These are phyloP conservation scores for Entophlyctis helioformis DNA, from an alignment of 192 early-diverging fungal species.

Conservation along the genomic window DNA sequence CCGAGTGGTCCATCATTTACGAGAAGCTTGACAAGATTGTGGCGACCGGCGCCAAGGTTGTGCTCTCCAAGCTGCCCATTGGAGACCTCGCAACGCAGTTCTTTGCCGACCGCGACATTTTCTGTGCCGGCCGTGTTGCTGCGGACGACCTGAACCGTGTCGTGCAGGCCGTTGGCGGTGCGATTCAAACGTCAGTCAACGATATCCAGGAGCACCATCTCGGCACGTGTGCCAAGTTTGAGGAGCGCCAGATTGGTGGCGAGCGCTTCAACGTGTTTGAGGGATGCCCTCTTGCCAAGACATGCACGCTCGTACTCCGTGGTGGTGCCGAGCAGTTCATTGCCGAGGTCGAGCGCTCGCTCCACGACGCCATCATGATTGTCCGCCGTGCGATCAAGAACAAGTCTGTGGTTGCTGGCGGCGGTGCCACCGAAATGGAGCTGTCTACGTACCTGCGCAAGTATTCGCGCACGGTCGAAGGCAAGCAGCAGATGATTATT, in stretches of 20 bases:
- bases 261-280: constrained; percentile 95
- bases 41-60: constrained; percentile 90
- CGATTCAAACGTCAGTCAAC: constrained; percentile 82
- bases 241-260: constrained; percentile 93
- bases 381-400: constrained; percentile 94
- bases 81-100: constrained; percentile 99
- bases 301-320: constrained; percentile 89
- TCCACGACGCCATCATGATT: constrained; percentile 99
- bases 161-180: constrained; percentile 88
- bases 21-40: constrained; percentile 95
- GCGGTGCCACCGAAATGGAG: constrained; percentile 98
- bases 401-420: constrained; percentile 92
- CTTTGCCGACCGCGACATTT: constrained; percentile 98
- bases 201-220: constrained; percentile 72
- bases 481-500: constrained; percentile 97
- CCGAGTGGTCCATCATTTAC: constrained; percentile 99
- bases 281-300: constrained; percentile 86
- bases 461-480: constrained; percentile 85
- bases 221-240: constrained; percentile 81
- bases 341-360: constrained; percentile 90
- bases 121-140: constrained; percentile 95
- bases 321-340: constrained; percentile 99
- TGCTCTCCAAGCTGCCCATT: constrained; percentile 93
- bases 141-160: constrained; percentile 88
- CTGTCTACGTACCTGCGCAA: constrained; percentile 88